Evolutionary conservation across 2,329 filamentous ascomycete species (phyloP).

Genomic region (Epichloe amarillans): DNA sequence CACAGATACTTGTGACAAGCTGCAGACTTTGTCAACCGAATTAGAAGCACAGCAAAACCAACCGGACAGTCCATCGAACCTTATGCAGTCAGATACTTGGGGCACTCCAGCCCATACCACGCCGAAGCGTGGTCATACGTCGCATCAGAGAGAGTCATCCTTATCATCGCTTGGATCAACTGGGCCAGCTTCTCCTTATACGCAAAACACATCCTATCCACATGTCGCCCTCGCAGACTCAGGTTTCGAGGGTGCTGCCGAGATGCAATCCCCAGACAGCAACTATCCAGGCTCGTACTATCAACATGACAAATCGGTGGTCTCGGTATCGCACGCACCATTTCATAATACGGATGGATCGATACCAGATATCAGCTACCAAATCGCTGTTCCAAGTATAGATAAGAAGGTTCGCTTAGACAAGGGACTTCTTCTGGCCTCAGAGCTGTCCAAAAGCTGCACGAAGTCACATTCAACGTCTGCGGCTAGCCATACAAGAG

Average conservation of each 20-base stretch:
- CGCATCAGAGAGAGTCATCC: slow-evolving; percentile 48
- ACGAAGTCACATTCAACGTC: slow-evolving; percentile 38
- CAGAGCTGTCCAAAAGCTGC: slow-evolving; percentile 29
- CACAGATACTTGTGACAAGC: not conserved
- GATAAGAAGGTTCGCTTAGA: slow-evolving; percentile 25
- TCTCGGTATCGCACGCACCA: slow-evolving; percentile 24
- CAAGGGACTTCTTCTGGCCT: slow-evolving; percentile 29
- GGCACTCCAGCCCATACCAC: slow-evolving; percentile 23
- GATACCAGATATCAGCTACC: slow-evolving; percentile 26
- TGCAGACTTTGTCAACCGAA: not conserved
- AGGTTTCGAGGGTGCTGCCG: slow-evolving; percentile 30
- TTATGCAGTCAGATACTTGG: slow-evolving; percentile 32
- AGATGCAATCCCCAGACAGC: slow-evolving; percentile 22
- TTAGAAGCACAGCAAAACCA: not conserved
- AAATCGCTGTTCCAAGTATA: slow-evolving; percentile 24
- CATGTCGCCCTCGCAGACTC: slow-evolving; percentile 43
- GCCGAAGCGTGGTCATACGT: slow-evolving; percentile 24
- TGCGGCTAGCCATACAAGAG: slow-evolving; percentile 42
- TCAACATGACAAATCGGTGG: slow-evolving; percentile 32
- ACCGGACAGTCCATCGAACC: slow-evolving; percentile 8
- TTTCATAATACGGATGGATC: slow-evolving; percentile 27
- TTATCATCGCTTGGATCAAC: slow-evolving; percentile 47
- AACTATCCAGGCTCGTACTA: slow-evolving; percentile 27
- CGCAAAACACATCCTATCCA: slow-evolving; percentile 40
- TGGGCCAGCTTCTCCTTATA: slow-evolving; percentile 46